These are phyloP conservation scores for Penicillium sp. DNA, from an alignment of 2,329 filamentous ascomycete genomes.

Conservation along the genomic window DNA sequence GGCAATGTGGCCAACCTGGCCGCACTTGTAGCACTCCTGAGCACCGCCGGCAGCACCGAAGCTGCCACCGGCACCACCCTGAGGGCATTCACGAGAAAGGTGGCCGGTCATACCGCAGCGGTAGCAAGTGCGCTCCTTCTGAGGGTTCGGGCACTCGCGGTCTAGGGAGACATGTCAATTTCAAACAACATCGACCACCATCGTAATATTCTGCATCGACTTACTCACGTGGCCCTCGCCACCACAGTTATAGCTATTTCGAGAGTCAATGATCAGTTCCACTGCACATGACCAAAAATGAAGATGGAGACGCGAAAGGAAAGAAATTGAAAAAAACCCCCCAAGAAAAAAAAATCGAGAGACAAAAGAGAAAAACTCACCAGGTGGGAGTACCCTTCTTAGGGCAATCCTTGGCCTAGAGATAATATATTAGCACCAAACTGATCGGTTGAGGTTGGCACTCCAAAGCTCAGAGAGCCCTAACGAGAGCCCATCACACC, in stretches of 20 bases:
- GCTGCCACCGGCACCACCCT: conserved; percentile 46
- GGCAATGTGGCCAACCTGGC: conserved; percentile 93
- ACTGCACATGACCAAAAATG: too few relatives aligned
- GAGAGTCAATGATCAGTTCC: background rate
- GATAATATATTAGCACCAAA: background rate
- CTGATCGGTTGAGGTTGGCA: background rate
- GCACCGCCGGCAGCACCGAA: conserved; percentile 49
- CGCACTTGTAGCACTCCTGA: conserved; percentile 96
- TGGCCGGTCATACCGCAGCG: conserved; percentile 73
- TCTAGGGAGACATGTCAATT: conserved; percentile 47
- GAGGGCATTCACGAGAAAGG: conserved; percentile 75
- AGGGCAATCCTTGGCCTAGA: conserved; percentile 77
- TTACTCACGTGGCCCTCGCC: conserved; percentile 78
- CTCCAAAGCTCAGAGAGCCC: background rate
- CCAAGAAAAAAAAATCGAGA: background rate
- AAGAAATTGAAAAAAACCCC: background rate
- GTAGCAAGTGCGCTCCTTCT: conserved; percentile 76
- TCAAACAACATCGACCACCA: background rate
- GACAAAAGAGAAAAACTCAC: conserved; percentile 49
- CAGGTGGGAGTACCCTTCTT: conserved; percentile 79
- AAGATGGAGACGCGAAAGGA: too few relatives aligned
- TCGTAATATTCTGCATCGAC: conserved; percentile 32
- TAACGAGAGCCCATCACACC: too few relatives aligned
- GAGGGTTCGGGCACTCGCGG: conserved; percentile 85
- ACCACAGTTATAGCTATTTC: conserved; percentile 72